These are phyloP conservation scores for Fusarium algeriense DNA, from an alignment of 2,329 filamentous ascomycete genomes.

Conservation along the genomic window DNA sequence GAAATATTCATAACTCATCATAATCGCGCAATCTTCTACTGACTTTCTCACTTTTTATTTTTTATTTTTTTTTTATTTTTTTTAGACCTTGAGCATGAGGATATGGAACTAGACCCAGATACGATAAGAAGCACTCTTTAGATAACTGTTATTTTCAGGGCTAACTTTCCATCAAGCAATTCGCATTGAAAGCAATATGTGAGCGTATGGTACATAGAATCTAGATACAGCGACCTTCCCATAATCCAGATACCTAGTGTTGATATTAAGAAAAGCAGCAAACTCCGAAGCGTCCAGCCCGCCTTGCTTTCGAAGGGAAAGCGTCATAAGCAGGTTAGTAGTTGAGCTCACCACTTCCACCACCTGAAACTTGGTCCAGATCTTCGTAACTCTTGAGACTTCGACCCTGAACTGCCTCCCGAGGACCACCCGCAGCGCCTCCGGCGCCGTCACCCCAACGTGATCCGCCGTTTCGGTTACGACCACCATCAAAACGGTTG, in stretches of 20 bases:
- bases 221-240: slow-evolving; percentile 14
- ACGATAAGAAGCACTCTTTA: slow-evolving; percentile 6
- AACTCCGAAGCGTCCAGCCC: slow-evolving; percentile 30
- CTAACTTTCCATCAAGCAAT: slow-evolving; percentile 1
- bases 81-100: neutral
- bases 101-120: neutral
- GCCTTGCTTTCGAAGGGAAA: neutral
- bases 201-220: slow-evolving; percentile 42
- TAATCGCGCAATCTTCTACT: neutral
- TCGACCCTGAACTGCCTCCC: slow-evolving; percentile 91
- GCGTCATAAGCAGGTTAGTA: slow-evolving; percentile 69
- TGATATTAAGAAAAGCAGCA: slow-evolving; percentile 30
- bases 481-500: slow-evolving; percentile 63
- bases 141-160: slow-evolving; percentile 7
- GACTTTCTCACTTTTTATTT: no score
- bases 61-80: no score
- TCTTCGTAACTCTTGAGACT: slow-evolving; percentile 98
- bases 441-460: slow-evolving; percentile 82
- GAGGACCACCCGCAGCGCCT: slow-evolving; percentile 82
- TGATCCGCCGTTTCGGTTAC: slow-evolving; percentile 64
- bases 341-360: slow-evolving; percentile 86
- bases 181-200: slow-evolving; percentile 16
- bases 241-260: slow-evolving; percentile 25
- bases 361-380: slow-evolving; percentile 83
- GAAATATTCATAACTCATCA: neutral